These are phyloP conservation scores for Antarctomyces pellizariae DNA, from an alignment of 495 filamentous ascomycete species.

Conservation along the genomic window DNA sequence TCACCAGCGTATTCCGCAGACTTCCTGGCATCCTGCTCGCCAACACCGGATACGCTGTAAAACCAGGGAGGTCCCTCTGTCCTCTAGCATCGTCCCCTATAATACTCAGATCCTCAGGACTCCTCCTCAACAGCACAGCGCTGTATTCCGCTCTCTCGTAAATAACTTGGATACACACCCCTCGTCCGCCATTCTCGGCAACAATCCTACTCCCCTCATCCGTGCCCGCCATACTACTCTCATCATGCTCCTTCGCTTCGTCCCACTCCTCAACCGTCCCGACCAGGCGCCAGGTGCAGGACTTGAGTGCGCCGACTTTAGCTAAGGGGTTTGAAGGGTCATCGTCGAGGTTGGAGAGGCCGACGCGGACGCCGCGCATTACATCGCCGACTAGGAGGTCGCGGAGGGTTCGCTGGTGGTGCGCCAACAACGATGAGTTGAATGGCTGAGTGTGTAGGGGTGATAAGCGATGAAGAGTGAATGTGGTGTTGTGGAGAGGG, in stretches of 20 bases:
- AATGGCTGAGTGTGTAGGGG: constrained; percentile 25
- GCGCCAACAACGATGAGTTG: constrained; percentile 13
- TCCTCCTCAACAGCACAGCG: constrained; percentile 16
- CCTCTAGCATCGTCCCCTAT: not conserved
- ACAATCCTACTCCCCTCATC: not conserved
- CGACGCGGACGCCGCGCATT: constrained; percentile 20
- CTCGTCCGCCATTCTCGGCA: constrained; percentile 11
- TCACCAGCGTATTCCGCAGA: constrained; percentile 24
- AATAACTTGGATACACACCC: constrained; percentile 21
- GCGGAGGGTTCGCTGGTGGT: constrained; percentile 25
- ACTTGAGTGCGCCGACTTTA: constrained; percentile 21
- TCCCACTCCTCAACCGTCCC: constrained; percentile 11
- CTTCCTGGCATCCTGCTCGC: constrained; percentile 26
- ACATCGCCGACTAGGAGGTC: constrained; percentile 28
- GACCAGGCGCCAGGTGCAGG: constrained; percentile 24
- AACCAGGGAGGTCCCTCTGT: constrained; percentile 10
- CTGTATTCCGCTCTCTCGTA: constrained; percentile 28
- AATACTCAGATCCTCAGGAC: constrained; percentile 1
- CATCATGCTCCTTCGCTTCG: constrained; percentile 7
- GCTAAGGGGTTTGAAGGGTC: constrained; percentile 17
- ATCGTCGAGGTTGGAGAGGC: constrained; percentile 14
- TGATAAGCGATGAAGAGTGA: constrained; percentile 30
- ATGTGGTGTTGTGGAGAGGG: constrained; percentile 29
- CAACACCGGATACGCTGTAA: constrained; percentile 27
- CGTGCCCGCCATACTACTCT: constrained; percentile 4